These are phyloP conservation scores for Micractinium sp. DNA, from an alignment of 139 green algal species.

Conservation along the genomic window DNA sequence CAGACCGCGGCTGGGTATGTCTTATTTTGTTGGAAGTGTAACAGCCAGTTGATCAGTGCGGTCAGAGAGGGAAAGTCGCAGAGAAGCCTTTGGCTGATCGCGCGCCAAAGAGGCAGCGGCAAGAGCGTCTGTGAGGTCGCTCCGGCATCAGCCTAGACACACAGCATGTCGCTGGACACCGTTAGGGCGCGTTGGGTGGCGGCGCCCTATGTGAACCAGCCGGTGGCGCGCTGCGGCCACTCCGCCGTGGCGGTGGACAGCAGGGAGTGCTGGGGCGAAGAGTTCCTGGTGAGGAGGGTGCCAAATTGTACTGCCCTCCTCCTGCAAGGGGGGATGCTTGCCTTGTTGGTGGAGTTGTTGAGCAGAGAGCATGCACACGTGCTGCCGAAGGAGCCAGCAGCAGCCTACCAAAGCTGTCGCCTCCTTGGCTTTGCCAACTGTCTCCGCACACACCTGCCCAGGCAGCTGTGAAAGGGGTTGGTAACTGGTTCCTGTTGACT, in stretches of 20 bases:
- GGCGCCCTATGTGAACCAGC: constrained; percentile 16
- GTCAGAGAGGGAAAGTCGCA: too few species aligned
- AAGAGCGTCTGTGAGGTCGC: too few species aligned
- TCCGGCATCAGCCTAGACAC: too few species aligned
- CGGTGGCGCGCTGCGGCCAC: constrained; percentile 23
- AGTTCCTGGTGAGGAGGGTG: constrained; percentile 19
- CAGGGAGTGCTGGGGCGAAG: constrained; percentile 16
- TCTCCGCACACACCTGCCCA: not conserved
- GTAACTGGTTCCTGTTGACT: not conserved
- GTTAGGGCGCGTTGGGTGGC: constrained; percentile 27
- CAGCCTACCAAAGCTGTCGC: not conserved
- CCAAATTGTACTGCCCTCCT: not conserved
- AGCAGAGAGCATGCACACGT: not conserved
- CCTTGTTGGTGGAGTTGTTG: not conserved
- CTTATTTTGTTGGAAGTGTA: too few species aligned
- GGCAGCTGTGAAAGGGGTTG: too few species aligned
- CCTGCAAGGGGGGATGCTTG: not conserved
- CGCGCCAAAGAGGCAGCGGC: too few species aligned
- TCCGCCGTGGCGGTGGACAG: constrained; percentile 3
- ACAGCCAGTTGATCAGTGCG: too few species aligned
- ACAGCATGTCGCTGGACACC: not conserved
- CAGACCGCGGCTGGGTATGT: too few species aligned
- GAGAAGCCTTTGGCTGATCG: too few species aligned
- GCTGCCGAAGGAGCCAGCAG: not conserved
- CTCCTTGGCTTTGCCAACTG: not conserved